Conservation (phyloP, 2,329 filamentous ascomycete species). For the Aspergillus udagawae region DNA sequence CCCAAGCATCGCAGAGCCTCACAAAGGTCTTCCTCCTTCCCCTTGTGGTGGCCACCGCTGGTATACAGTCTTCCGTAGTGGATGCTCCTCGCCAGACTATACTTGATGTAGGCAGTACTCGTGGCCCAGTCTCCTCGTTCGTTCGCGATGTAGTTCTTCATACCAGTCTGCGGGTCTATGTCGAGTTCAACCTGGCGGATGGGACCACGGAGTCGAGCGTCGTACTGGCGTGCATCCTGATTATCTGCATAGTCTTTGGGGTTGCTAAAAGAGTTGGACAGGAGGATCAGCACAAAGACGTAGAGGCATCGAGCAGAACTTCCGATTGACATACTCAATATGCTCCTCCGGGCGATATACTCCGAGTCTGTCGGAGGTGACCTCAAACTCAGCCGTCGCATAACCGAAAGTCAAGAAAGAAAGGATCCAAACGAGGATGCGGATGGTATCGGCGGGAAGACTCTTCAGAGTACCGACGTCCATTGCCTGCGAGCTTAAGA, state of each 20-base stretch:
- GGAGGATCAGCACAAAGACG: background rate
- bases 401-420: constrained; percentile 80
- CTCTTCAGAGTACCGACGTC: constrained; percentile 77
- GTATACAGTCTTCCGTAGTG: constrained; percentile 75
- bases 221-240: constrained; percentile 71
- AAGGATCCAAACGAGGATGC: constrained; percentile 75
- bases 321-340: constrained; percentile 38
- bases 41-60: constrained; percentile 56
- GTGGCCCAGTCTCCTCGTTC: constrained; percentile 85
- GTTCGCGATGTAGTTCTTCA: constrained; percentile 99
- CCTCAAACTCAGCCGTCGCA: constrained; percentile 81
- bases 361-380: constrained; percentile 73
- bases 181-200: constrained; percentile 68
- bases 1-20: constrained; percentile 74
- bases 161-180: constrained; percentile 73
- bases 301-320: background rate
- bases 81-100: constrained; percentile 68
- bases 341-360: constrained; percentile 71
- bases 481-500: constrained; percentile 63
- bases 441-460: constrained; percentile 72
- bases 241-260: constrained; percentile 84
- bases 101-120: constrained; percentile 77
- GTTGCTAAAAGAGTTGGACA: constrained; percentile 57
- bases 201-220: constrained; percentile 75
- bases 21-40: constrained; percentile 72